phyloP scores from a whole-genome alignment of 129 eudicot genomes.

The Ambrosia artemisiifolia region DNA sequence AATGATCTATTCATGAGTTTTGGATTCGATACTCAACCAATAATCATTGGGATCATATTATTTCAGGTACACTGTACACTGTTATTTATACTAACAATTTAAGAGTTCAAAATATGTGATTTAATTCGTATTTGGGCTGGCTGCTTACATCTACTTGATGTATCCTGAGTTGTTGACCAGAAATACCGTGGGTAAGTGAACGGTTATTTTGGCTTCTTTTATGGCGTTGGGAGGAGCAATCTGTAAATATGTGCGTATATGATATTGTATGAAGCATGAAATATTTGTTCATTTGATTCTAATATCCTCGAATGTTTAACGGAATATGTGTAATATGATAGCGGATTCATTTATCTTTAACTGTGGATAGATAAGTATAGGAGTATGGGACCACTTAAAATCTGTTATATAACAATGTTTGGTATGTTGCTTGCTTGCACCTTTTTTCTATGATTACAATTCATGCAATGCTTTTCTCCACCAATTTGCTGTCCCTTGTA shows the following conservation, averaged over 20 bases:
- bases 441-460: too few relatives aligned
- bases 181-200: not conserved
- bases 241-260: not conserved
- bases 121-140: not conserved
- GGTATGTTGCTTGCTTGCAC: too few relatives aligned
- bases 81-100: not conserved
- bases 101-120: not conserved
- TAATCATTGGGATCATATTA: slow-evolving; percentile 82
- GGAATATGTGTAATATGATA: too few relatives aligned
- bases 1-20: slow-evolving; percentile 86
- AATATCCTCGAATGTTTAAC: too few relatives aligned
- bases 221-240: not conserved
- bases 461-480: too few relatives aligned
- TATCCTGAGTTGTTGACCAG: not conserved
- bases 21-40: slow-evolving; percentile 95
- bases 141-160: not conserved
- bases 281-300: not conserved
- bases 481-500: not conserved
- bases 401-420: too few relatives aligned
- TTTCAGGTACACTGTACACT: slow-evolving; percentile 57
- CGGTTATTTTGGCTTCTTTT: not conserved
- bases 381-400: too few relatives aligned
- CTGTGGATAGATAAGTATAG: too few relatives aligned
- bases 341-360: too few relatives aligned
- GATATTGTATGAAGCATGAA: not conserved